Evolutionary conservation across 805 yeast species (phyloP).

Genomic region (Lipomyces spencermartinsiae): DNA sequence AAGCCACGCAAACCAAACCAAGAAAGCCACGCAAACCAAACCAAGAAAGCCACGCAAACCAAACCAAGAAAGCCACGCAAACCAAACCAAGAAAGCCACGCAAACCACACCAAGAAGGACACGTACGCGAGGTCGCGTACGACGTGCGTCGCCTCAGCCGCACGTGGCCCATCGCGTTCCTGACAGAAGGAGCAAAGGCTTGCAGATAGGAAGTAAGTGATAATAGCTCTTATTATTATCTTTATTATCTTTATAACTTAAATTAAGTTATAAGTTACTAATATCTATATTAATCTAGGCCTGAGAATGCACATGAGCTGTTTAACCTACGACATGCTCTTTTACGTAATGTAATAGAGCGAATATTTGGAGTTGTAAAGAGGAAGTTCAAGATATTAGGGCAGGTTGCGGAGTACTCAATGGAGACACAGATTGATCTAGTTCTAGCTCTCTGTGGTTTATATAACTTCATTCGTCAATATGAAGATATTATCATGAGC

Average conservation of each 20-base stretch:
- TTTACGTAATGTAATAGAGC: conserved; percentile 4
- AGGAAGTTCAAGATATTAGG: background rate
- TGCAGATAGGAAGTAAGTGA: background rate
- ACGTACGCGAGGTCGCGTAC: too few species aligned
- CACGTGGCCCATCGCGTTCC: too few species aligned
- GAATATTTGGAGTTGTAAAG: conserved; percentile 4
- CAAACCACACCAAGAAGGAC: too few species aligned
- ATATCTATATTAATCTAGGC: background rate
- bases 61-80: too few species aligned
- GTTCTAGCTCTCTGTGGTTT: background rate
- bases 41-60: too few species aligned
- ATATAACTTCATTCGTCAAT: background rate
- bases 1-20: too few species aligned
- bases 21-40: too few species aligned
- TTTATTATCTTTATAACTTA: background rate
- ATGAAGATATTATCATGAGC: background rate
- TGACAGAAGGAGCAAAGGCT: conserved; percentile 2
- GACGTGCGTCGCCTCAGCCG: too few species aligned
- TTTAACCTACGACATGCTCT: background rate
- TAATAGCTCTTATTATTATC: background rate
- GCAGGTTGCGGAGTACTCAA: conserved; percentile 1
- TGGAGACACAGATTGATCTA: background rate
- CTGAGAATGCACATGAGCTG: background rate
- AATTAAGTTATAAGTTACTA: background rate
- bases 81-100: too few species aligned